Percentiles rank a stretch among this genome's conserved stretches.
Evolutionary conservation across 345 rosid genomes (phyloP).

Genomic region (Heritiera littoralis): DNA sequence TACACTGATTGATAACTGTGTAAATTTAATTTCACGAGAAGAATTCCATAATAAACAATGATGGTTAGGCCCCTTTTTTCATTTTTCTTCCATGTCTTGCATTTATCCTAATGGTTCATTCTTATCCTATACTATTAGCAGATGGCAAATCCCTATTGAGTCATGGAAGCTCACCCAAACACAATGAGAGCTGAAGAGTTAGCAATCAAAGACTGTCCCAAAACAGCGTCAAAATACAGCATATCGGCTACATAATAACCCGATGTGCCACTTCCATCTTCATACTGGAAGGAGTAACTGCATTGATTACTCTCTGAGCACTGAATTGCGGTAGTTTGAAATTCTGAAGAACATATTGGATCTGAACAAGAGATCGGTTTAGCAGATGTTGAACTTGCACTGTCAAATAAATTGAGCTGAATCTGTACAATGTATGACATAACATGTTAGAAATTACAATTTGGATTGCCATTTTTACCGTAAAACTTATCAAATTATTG

Average conservation of each 20-base stretch:
- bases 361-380: conserved; percentile 60
- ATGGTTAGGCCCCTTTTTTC: not conserved
- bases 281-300: conserved; percentile 82
- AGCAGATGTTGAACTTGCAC: conserved; percentile 66
- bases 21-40: not conserved
- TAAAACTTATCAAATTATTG: conserved; percentile 9
- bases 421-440: conserved; percentile 46
- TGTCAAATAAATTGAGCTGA: conserved; percentile 73
- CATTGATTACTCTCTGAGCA: conserved; percentile 77
- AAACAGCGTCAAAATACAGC: conserved; percentile 67
- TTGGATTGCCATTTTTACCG: conserved; percentile 2
- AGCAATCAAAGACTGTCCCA: conserved; percentile 62
- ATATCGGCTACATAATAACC: conserved; percentile 79
- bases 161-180: conserved; percentile 69
- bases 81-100: not conserved
- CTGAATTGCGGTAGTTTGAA: conserved; percentile 64
- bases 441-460: conserved; percentile 23
- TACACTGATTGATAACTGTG: not conserved
- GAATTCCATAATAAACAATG: not conserved
- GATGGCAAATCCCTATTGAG: not conserved
- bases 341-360: conserved; percentile 47
- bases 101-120: not conserved
- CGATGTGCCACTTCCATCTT: conserved; percentile 94
- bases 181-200: conserved; percentile 80
- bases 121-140: not conserved